phyloP scores from a whole-genome alignment of 495 filamentous ascomycete genomes.

The Neurospora sp. region DNA sequence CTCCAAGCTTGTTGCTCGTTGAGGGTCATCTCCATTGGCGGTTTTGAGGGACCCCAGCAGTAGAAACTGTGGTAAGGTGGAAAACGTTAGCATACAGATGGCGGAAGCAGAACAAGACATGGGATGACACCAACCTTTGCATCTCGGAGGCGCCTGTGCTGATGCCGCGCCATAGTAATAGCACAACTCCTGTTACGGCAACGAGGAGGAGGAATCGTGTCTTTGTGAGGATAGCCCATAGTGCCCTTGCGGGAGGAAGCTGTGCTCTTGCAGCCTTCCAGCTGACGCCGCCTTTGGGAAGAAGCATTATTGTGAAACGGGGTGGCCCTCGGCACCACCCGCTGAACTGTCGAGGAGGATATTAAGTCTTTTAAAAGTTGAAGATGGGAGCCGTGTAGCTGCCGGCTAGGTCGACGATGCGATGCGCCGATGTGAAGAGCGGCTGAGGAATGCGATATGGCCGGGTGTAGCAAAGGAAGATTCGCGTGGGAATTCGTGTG shows the following conservation, averaged over 20 bases:
- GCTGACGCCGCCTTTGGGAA: conserved; percentile 80
- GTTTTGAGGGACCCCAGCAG: conserved; percentile 87
- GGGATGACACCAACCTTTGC: conserved; percentile 60
- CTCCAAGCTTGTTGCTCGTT: conserved; percentile 89
- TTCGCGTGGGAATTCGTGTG: not conserved
- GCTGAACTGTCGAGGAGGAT: conserved; percentile 3
- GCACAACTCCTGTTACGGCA: conserved; percentile 57
- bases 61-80: conserved; percentile 60
- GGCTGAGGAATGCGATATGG: not conserved
- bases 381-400: not conserved
- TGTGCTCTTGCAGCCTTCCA: conserved; percentile 84
- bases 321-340: conserved; percentile 29
- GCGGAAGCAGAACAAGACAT: not conserved
- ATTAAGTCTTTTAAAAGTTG: not conserved
- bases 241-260: conserved; percentile 71
- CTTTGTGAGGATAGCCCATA: conserved; percentile 65
- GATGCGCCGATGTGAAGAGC: not conserved
- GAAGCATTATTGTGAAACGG: conserved; percentile 39
- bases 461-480: not conserved
- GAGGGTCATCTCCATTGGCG: conserved; percentile 84
- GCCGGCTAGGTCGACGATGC: not conserved
- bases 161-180: conserved; percentile 87
- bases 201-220: conserved; percentile 71
- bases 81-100: conserved; percentile 3
- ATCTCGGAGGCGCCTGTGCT: conserved; percentile 73